phyloP scores from a whole-genome alignment of 176 grass and related monocot genomes.

The Tillandsia leiboldiana region DNA sequence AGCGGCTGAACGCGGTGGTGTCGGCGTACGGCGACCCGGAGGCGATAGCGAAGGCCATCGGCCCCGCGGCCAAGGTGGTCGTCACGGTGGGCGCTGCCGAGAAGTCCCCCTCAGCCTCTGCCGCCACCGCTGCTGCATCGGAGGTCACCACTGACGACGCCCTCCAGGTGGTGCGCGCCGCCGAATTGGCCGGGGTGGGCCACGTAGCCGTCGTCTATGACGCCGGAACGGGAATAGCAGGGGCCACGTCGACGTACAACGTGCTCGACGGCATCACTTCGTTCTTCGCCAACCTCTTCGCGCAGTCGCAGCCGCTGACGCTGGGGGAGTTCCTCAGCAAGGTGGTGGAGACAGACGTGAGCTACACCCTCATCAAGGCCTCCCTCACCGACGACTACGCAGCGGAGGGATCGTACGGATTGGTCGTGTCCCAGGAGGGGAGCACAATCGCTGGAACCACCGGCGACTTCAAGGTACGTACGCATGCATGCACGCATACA shows the following conservation, averaged over 20 bases:
- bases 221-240: neutral
- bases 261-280: slow-evolving; percentile 72
- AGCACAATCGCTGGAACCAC: neutral
- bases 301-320: slow-evolving; percentile 39
- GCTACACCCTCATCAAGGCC: slow-evolving; percentile 72
- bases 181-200: slow-evolving; percentile 58
- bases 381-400: slow-evolving; percentile 70
- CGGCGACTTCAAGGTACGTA: slow-evolving; percentile 34
- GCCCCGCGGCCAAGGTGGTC: slow-evolving; percentile 75
- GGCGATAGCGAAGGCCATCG: slow-evolving; percentile 89
- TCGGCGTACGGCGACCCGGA: slow-evolving; percentile 46
- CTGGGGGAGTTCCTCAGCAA: slow-evolving; percentile 69
- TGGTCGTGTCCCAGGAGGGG: slow-evolving; percentile 58
- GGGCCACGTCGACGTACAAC: slow-evolving; percentile 36
- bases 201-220: slow-evolving; percentile 78
- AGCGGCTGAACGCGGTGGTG: slow-evolving; percentile 62
- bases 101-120: slow-evolving; percentile 35
- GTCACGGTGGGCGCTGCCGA: slow-evolving; percentile 55
- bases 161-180: slow-evolving; percentile 73
- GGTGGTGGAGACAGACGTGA: slow-evolving; percentile 68
- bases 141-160: slow-evolving; percentile 70
- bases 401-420: slow-evolving; percentile 44
- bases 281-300: slow-evolving; percentile 69
- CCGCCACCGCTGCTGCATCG: no score
- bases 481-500: no score